A percentile compares a stretch with the other conserved stretches of the same genome.
Evolutionary conservation across 2,329 filamentous ascomycete genomes (phyloP).

Genomic region (Nannizziopsis barbatae): DNA sequence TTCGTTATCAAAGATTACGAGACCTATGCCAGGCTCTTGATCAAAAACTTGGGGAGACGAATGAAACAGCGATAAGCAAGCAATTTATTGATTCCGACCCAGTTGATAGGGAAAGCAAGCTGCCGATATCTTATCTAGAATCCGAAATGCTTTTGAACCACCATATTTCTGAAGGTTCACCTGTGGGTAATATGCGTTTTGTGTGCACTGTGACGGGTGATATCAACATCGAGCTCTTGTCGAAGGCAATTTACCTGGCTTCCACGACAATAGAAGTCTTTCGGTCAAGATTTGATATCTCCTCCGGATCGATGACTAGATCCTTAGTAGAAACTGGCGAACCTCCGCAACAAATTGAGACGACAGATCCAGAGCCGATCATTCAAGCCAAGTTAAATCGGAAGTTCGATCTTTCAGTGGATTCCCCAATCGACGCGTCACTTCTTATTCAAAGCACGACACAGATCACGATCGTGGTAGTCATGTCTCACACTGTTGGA

Average conservation of each 20-base stretch:
- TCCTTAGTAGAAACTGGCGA: background rate
- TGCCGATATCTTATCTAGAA: background rate
- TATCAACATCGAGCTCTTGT: background rate
- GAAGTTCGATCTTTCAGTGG: background rate
- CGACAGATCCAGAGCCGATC: background rate
- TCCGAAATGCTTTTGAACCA: background rate
- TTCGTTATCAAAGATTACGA: background rate
- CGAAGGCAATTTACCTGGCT: background rate
- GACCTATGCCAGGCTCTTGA: too few species aligned
- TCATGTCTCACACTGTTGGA: slow-evolving; percentile 5
- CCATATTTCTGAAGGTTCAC: background rate
- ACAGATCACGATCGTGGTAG: background rate
- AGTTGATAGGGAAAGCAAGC: background rate
- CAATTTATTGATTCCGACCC: background rate
- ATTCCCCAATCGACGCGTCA: background rate
- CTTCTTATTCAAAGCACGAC: background rate
- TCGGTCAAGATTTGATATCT: background rate
- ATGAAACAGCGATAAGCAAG: background rate
- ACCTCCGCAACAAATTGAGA: background rate
- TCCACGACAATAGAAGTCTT: background rate
- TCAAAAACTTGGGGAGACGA: too few species aligned
- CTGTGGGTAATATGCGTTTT: slow-evolving; percentile 2
- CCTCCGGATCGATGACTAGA: background rate
- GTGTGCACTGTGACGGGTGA: background rate
- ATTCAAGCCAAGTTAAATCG: background rate